Evolutionary conservation across 768 basidiomycete genomes (phyloP), one percentile per base, ranked within the genome.

Genomic region (Boletus eberwhitei): DNA sequence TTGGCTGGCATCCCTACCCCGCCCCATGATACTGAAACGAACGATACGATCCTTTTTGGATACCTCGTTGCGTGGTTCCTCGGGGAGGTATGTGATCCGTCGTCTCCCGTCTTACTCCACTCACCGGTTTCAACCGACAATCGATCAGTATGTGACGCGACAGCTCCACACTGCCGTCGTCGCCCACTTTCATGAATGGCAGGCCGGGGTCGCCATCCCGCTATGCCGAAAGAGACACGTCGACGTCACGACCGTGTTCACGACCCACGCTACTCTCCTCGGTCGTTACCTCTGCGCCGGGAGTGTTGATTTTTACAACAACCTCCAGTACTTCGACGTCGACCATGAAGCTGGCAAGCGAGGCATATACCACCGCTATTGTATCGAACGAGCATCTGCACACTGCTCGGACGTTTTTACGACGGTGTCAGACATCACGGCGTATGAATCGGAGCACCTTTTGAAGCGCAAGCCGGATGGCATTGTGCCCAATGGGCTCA

Each of bases 171-270:
- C 85, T 6, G 93, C 95, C 17, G 91, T 98, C 63, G 81, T 98
- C 54, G 95, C 94, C 60, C 97, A 99, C 73, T 97, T 99, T 78
- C 97, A 99, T 72, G 97, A 99, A 73, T 99, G 97, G 97, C 97
- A 98, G 70, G 96, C 94, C 9, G 95, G 96, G 42, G 84, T 97
- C 43, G 93, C 95, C 24, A 97, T 98, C 52, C 88, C 93, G 8
- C 81, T 98, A 14, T 96, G 93, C 73, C 81, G 97, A 60, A 98
- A 97, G 74, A 83, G 97, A 49, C 95, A 97, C 69, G 88, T 99
- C 68, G 97, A 99, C 74, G 88, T 99, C 60, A 98, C 96, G 41
- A 98, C 97, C 69, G 89, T 98, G 64, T 98, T 98, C 75, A 98
- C 96, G 19, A 98, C 96, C 32, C 96, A 98, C 70, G 97, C 97